phyloP scores from a whole-genome alignment of 345 rosid species.

The Euphorbia pulcherrima region DNA sequence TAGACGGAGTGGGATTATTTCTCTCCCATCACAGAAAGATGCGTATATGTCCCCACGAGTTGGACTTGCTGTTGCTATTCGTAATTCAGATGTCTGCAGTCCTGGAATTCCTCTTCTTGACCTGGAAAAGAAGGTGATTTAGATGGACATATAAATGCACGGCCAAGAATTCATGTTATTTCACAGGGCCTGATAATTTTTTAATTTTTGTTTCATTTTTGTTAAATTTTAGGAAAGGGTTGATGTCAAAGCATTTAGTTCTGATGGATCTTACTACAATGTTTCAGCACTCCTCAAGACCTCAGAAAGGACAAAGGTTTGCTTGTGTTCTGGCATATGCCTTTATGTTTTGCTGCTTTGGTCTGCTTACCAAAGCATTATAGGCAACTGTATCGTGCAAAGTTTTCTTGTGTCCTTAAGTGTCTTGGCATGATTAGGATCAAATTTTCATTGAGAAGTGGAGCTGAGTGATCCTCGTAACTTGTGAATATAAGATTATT shows the following conservation, averaged over 20 bases:
- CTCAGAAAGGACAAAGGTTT: slow-evolving; percentile 94
- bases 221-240: slow-evolving; percentile 94
- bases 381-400: not conserved
- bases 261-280: slow-evolving; percentile 80
- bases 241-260: slow-evolving; percentile 71
- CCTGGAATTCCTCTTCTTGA: slow-evolving; percentile 94
- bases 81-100: slow-evolving; percentile 68
- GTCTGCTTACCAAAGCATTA: not conserved
- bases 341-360: not conserved
- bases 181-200: slow-evolving; percentile 7
- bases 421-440: not conserved
- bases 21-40: slow-evolving; percentile 81
- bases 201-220: slow-evolving; percentile 3
- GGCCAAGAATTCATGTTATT: slow-evolving; percentile 4
- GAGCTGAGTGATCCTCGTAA: not conserved
- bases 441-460: not conserved
- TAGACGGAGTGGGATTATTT: slow-evolving; percentile 59
- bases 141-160: not conserved
- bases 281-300: slow-evolving; percentile 86
- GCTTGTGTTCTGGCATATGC: slow-evolving; percentile 11
- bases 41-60: slow-evolving; percentile 61
- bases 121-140: slow-evolving; percentile 87
- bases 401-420: not conserved
- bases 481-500: not conserved
- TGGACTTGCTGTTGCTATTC: slow-evolving; percentile 84